Conservation (phyloP, 225 moss, liverwort and hornwort genomes). For the Polytrichum formosum region DNA sequence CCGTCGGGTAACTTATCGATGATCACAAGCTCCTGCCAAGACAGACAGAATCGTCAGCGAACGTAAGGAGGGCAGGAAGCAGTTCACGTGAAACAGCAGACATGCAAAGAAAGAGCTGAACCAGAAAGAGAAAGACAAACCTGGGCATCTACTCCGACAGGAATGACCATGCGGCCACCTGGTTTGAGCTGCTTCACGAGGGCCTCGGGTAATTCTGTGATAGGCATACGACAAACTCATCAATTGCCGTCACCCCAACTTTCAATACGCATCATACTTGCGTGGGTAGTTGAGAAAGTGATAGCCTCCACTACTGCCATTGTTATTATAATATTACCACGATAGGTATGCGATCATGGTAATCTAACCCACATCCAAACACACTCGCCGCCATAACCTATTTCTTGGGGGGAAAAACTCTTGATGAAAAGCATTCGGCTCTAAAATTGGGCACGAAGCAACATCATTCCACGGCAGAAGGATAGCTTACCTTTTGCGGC, state of each 20-base stretch:
- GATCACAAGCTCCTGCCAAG: conserved; percentile 72
- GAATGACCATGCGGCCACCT: conserved; percentile 93
- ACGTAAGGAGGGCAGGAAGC: background rate
- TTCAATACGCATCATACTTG: background rate
- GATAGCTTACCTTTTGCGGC: conserved; percentile 59
- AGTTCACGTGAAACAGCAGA: no score
- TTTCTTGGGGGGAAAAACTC: no score
- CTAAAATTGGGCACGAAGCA: no score
- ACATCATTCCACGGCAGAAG: no score
- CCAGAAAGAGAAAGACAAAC: conserved; percentile 16
- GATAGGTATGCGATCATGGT: no score
- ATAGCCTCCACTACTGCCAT: no score
- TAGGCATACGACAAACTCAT: background rate
- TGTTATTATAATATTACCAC: no score
- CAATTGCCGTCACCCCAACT: background rate
- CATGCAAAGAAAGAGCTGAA: background rate
- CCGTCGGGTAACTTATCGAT: conserved; percentile 84
- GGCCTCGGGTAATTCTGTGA: conserved; percentile 63
- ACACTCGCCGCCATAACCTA: no score
- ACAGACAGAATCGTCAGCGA: no score
- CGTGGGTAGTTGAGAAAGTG: background rate
- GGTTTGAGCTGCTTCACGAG: conserved; percentile 85
- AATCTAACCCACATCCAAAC: no score
- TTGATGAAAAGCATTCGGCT: no score
- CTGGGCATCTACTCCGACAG: conserved; percentile 73